Percentiles rank a stretch among this genome's conserved stretches.
Evolutionary conservation across 345 rosid genomes (phyloP).

Genomic region (Ceriops decandra): DNA sequence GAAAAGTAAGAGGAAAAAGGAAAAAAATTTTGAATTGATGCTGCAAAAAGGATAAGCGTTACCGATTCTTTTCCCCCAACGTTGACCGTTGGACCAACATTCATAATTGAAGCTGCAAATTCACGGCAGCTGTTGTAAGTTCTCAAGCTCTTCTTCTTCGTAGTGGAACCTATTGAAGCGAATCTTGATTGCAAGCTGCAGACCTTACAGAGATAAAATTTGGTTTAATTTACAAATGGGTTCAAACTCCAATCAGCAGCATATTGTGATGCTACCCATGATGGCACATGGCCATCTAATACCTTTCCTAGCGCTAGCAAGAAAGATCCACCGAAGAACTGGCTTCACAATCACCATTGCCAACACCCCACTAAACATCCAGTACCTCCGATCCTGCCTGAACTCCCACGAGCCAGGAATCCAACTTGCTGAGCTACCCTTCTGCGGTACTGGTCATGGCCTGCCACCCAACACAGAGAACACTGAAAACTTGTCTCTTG

Average conservation of each 20-base stretch:
- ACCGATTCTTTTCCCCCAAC: too few species aligned
- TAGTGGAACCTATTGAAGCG: too few species aligned
- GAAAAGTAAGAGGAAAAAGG: too few species aligned
- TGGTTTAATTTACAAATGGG: background rate
- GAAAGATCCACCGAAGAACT: conserved; percentile 24
- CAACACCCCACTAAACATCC: conserved; percentile 42
- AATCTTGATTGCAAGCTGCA: too few species aligned
- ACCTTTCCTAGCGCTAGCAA: conserved; percentile 46
- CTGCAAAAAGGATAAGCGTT: too few species aligned
- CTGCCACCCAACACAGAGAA: conserved; percentile 39
- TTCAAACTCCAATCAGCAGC: conserved; percentile 6
- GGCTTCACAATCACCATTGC: conserved; percentile 39
- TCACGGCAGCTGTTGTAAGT: too few species aligned
- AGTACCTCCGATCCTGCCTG: conserved; percentile 30
- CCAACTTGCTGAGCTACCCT: conserved; percentile 33
- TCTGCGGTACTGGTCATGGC: conserved; percentile 32
- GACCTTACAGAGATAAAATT: too few species aligned
- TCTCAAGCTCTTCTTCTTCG: too few species aligned
- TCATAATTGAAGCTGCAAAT: too few species aligned
- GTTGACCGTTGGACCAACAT: too few species aligned
- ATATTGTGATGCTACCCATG: conserved; percentile 40
- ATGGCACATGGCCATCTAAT: conserved; percentile 60
- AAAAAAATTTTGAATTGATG: too few species aligned
- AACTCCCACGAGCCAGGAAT: conserved; percentile 14
- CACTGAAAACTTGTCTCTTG: conserved; percentile 39